These are phyloP conservation scores for Pythium folliculosum DNA, from an alignment of 352 stramenopile species.

Conservation along the genomic window DNA sequence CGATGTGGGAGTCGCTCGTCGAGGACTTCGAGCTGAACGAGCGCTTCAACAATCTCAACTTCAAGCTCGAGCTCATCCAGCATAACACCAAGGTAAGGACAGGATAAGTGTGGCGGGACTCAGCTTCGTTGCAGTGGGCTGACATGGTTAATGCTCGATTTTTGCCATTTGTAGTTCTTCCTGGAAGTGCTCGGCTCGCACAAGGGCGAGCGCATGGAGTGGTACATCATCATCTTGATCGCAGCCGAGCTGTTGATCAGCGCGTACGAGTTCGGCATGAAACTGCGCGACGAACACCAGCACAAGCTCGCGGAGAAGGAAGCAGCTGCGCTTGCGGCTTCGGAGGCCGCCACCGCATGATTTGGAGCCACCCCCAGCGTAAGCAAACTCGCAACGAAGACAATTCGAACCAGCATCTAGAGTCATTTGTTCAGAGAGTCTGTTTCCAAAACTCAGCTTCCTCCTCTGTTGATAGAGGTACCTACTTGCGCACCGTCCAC, in stretches of 20 bases:
- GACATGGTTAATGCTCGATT: conserved; percentile 2
- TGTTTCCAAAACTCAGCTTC: neutral
- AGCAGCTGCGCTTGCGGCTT: neutral
- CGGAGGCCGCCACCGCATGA: conserved; percentile 8
- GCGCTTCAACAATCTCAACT: conserved; percentile 96
- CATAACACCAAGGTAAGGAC: conserved; percentile 95
- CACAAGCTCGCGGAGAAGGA: conserved; percentile 21
- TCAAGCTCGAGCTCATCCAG: conserved; percentile 97
- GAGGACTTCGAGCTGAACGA: conserved; percentile 95
- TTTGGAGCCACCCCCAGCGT: neutral
- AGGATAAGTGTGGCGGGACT: too few species aligned
- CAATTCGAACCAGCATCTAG: neutral
- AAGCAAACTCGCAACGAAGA: neutral
- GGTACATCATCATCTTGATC: conserved; percentile 98
- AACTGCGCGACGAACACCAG: conserved; percentile 48
- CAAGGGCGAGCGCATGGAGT: conserved; percentile 95
- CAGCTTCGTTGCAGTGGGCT: neutral
- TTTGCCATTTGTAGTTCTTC: conserved; percentile 86
- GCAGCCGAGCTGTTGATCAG: conserved; percentile 93
- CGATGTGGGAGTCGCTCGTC: conserved; percentile 85
- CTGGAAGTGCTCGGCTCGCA: conserved; percentile 96
- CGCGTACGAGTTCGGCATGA: conserved; percentile 79
- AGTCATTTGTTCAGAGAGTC: neutral
- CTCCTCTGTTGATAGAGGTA: neutral
- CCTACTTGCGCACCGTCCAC: conserved; percentile 57